Base-by-base conservation (phyloP, 2,329 filamentous ascomycete species). In the Kalmusia sp. region DNA sequence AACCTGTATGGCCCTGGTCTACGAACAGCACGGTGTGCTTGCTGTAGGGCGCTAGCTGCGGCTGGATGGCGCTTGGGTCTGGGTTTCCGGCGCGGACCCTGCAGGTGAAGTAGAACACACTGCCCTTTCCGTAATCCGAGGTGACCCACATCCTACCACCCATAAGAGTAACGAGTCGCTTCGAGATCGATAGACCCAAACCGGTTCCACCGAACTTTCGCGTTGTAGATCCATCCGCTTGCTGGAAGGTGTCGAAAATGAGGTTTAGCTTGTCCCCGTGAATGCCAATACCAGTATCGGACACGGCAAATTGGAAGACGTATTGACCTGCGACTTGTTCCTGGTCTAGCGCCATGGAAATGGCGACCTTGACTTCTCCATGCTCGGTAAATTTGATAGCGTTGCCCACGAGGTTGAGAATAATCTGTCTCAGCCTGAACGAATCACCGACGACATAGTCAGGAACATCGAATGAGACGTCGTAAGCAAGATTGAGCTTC, bases 371-470 rank as follows among this genome's bases (percentile, higher is more conserved):
- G 66, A 99, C 95, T 74, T 96, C 92, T 57, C 95, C 95, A 67
- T 96, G 89, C 75, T 98, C 93, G 3, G 95, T 98, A 75, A 99
- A 99, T 73, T 99, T 99, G 82, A 99, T 97, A 50, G 95, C 93
- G 69, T 99, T 99, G 70, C 95, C 95, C 49, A 98, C 93, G 51
- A 99, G 81, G 76, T 99, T 99, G 52, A 98, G 84, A 58, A 98
- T 97, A 65, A 99, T 96, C 77, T 99, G 95, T 58, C 93, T 87
- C 51, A 98, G 80, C 76, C 95, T 89, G 88, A 97, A 98, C 1
- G 93, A 96, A 73, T 99, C 95, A 57, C 95, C 95, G 58, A 97
- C 88, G 34, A 98, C 92, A 72, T 96, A 93, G 73, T 98, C 93
- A 3, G 93, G 93, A 35, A 98, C 92, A 3, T 91, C 91, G 73